A percentile compares a stretch with the other conserved stretches of the same genome.
Evolutionary conservation across 768 basidiomycete genomes (phyloP).

Genomic region (Pholiota conissans): DNA sequence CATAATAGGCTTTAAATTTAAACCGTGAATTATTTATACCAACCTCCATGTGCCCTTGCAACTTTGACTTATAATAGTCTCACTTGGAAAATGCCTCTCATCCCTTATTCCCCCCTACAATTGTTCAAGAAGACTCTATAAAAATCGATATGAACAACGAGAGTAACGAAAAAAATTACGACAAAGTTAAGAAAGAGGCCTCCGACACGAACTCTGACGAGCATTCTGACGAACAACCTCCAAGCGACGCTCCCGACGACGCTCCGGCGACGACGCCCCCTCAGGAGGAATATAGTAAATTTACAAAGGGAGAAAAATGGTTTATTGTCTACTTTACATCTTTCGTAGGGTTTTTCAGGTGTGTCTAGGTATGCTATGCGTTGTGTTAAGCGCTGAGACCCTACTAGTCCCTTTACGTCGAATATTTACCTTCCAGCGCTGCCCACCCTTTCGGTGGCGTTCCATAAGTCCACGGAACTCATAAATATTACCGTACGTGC

Average conservation of each 20-base stretch:
- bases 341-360: conserved; percentile 68
- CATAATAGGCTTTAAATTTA: no score
- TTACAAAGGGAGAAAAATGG: conserved; percentile 63
- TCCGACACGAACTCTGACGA: background rate
- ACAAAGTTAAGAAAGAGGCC: background rate
- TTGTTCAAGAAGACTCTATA: background rate
- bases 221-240: background rate
- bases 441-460: conserved; percentile 60
- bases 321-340: conserved; percentile 59
- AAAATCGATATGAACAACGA: background rate
- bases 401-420: conserved; percentile 61
- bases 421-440: conserved; percentile 84
- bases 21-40: background rate
- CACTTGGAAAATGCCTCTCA: background rate
- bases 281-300: conserved; percentile 40
- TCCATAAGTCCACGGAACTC: conserved; percentile 64
- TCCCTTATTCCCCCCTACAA: background rate
- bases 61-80: background rate
- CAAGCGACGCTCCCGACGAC: background rate
- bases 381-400: background rate
- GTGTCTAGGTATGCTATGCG: background rate
- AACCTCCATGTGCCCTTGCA: background rate
- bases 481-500: conserved; percentile 71
- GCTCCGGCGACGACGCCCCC: no score
- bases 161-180: background rate